Evolutionary conservation across 257 asterid species (phyloP).

Genomic region (Penstemon eatonii): DNA sequence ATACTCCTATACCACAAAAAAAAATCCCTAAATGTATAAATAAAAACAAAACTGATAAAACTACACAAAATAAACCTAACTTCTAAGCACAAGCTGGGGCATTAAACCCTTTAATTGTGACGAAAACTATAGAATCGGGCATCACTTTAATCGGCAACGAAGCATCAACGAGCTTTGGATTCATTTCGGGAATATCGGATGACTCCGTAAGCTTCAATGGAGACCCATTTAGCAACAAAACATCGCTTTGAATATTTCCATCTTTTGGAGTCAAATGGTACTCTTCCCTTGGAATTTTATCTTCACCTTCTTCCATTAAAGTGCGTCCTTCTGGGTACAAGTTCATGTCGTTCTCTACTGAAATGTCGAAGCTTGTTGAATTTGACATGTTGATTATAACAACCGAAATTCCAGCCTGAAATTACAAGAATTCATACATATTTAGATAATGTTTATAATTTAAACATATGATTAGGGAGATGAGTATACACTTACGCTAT

Average conservation of each 20-base stretch:
- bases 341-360: slow-evolving; percentile 37
- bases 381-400: slow-evolving; percentile 78
- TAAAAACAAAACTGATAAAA: background rate
- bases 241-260: slow-evolving; percentile 68
- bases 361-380: slow-evolving; percentile 50
- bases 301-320: background rate
- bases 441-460: no score
- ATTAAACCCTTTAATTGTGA: slow-evolving; percentile 47
- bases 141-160: slow-evolving; percentile 41
- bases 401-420: slow-evolving; percentile 35
- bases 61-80: background rate
- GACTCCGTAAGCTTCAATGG: slow-evolving; percentile 62
- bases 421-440: no score
- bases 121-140: slow-evolving; percentile 69
- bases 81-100: slow-evolving; percentile 72
- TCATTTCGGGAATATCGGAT: slow-evolving; percentile 57
- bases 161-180: slow-evolving; percentile 50
- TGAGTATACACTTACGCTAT: slow-evolving; percentile 35
- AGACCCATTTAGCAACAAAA: slow-evolving; percentile 57
- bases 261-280: slow-evolving; percentile 72
- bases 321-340: slow-evolving; percentile 17
- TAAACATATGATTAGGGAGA: no score
- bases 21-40: no score
- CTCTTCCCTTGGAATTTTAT: slow-evolving; percentile 51
- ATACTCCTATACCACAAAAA: background rate